These are phyloP conservation scores for Ajuga chamaepitys DNA, from an alignment of 257 asterid species.

Conservation along the genomic window DNA sequence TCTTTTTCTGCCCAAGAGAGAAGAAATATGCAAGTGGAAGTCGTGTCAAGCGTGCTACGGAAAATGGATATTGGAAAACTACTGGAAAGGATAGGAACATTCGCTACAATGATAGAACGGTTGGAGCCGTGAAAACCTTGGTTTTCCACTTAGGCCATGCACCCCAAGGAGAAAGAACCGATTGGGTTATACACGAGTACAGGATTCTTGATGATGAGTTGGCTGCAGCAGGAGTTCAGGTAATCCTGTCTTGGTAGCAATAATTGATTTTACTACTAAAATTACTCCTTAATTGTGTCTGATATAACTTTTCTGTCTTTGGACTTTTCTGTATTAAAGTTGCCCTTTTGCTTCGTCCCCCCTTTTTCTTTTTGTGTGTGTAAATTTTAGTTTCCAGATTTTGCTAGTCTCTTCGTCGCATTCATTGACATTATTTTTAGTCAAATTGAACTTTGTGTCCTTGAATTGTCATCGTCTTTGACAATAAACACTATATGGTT, in stretches of 20 bases:
- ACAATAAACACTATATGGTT: not conserved
- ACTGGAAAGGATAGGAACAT: conserved; percentile 70
- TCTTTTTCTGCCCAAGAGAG: conserved; percentile 85
- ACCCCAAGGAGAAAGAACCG: conserved; percentile 66
- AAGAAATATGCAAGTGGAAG: conserved; percentile 69
- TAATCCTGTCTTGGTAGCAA: conserved; percentile 17
- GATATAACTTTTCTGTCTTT: not conserved
- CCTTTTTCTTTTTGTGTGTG: not conserved
- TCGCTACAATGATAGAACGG: conserved; percentile 20
- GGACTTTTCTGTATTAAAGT: not conserved
- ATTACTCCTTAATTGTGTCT: not conserved
- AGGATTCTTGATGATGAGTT: conserved; percentile 37
- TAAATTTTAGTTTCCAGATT: not conserved
- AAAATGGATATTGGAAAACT: conserved; percentile 81
- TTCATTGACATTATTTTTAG: not conserved
- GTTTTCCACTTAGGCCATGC: conserved; percentile 73
- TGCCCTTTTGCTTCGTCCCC: too few species aligned
- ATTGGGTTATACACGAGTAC: conserved; percentile 82
- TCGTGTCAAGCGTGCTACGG: conserved; percentile 77
- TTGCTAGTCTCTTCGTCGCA: not conserved
- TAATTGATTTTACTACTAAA: not conserved
- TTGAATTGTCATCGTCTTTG: too few species aligned
- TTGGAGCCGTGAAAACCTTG: conserved; percentile 72
- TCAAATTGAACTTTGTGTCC: not conserved
- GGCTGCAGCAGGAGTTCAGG: conserved; percentile 63